phyloP scores from a whole-genome alignment of 495 filamentous ascomycete genomes.

The Penicillium lagena region DNA sequence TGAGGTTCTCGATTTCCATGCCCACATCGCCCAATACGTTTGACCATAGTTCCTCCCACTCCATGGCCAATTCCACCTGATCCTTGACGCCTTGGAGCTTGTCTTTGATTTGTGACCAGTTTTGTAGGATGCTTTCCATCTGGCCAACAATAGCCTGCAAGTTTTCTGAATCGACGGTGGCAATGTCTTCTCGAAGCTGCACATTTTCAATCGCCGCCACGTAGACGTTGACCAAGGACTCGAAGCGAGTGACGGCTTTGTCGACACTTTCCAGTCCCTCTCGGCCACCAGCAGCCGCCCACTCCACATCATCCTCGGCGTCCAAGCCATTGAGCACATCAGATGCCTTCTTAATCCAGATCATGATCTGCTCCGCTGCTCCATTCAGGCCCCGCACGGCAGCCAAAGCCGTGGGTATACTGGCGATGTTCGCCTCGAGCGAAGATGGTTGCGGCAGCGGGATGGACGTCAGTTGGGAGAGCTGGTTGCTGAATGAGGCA shows the following conservation, averaged over 20 bases:
- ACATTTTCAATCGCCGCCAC: slow-evolving; percentile 85
- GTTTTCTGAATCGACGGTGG: slow-evolving; percentile 57
- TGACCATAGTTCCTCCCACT: slow-evolving; percentile 97
- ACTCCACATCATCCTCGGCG: slow-evolving; percentile 93
- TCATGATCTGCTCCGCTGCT: slow-evolving; percentile 82
- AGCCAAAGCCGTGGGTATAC: slow-evolving; percentile 71
- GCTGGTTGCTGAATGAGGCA: slow-evolving; percentile 83
- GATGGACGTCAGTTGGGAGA: slow-evolving; percentile 79
- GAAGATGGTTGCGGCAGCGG: slow-evolving; percentile 76
- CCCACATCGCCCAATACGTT: slow-evolving; percentile 90
- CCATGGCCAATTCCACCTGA: slow-evolving; percentile 94
- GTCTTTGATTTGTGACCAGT: slow-evolving; percentile 73
- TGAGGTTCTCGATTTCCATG: slow-evolving; percentile 78
- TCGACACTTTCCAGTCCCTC: slow-evolving; percentile 89
- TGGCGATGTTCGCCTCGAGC: slow-evolving; percentile 71
- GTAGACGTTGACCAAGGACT: slow-evolving; percentile 81
- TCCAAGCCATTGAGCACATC: slow-evolving; percentile 81
- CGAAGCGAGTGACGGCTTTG: slow-evolving; percentile 76
- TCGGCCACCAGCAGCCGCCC: slow-evolving; percentile 87
- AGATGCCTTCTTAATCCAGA: slow-evolving; percentile 85
- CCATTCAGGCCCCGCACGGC: slow-evolving; percentile 71
- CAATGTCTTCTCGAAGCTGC: slow-evolving; percentile 73
- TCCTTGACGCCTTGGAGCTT: slow-evolving; percentile 72
- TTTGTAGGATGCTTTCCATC: slow-evolving; percentile 79
- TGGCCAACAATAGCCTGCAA: slow-evolving; percentile 67